phyloP scores from a whole-genome alignment of 2,329 filamentous ascomycete species.

The Fusarium verticillioides region DNA sequence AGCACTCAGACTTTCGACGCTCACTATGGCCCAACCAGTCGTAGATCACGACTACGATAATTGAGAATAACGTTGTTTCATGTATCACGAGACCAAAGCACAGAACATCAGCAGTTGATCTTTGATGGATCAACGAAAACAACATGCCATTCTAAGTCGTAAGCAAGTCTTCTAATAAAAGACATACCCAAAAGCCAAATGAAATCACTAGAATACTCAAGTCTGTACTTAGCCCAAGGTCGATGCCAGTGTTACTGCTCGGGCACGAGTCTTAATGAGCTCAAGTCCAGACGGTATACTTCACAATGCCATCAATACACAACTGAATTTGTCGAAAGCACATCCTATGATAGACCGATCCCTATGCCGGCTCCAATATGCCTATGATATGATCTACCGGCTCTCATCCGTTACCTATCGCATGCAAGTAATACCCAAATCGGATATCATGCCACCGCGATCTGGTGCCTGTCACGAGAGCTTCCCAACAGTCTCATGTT shows the following conservation, averaged over 20 bases:
- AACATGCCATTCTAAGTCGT: neutral
- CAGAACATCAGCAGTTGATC: neutral
- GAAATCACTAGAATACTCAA: neutral
- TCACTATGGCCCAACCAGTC: neutral
- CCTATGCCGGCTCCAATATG: neutral
- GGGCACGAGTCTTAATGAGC: neutral
- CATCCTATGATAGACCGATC: neutral
- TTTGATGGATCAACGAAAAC: neutral
- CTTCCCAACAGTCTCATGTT: neutral
- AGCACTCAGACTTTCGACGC: no score
- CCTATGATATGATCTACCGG: neutral
- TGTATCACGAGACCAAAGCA: neutral
- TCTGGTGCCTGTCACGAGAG: conserved; percentile 9
- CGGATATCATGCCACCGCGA: conserved; percentile 2
- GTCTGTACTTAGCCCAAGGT: neutral
- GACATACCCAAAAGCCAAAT: no score
- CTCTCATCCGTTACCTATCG: neutral
- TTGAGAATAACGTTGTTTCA: neutral
- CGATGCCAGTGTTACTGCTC: neutral
- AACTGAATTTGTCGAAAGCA: neutral
- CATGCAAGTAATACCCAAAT: neutral
- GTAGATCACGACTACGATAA: no score
- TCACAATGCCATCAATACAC: neutral
- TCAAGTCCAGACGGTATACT: neutral
- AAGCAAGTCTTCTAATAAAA: neutral